Evolutionary conservation across 2,329 filamentous ascomycete species (phyloP).

Genomic region (Scedosporium minutisporum): DNA sequence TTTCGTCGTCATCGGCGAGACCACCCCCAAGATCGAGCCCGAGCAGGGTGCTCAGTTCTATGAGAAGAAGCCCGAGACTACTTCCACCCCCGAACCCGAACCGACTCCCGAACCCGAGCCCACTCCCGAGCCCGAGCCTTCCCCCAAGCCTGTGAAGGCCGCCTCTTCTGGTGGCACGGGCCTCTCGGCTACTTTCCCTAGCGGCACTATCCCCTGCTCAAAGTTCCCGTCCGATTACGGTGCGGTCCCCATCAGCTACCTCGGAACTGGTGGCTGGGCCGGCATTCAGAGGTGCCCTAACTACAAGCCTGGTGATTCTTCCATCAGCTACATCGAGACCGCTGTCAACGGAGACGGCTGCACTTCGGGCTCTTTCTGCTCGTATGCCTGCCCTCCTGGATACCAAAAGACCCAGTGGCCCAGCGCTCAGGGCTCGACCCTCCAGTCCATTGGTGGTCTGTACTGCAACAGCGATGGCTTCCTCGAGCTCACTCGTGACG

Average conservation of each 20-base stretch:
- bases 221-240: conserved; percentile 75
- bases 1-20: conserved; percentile 56
- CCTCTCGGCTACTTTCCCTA: conserved; percentile 61
- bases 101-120: conserved; percentile 14
- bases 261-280: conserved; percentile 64
- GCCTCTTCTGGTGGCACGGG: conserved; percentile 33
- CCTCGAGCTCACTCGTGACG: conserved; percentile 65
- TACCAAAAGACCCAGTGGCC: conserved; percentile 95
- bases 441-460: conserved; percentile 81
- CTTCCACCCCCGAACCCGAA: conserved; percentile 20
- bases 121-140: conserved; percentile 16
- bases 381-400: conserved; percentile 83
- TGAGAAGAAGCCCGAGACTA: conserved; percentile 31
- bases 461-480: conserved; percentile 65
- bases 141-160: conserved; percentile 13
- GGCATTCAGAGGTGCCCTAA: conserved; percentile 60
- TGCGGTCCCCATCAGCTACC: conserved; percentile 59
- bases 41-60: conserved; percentile 38
- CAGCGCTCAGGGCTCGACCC: conserved; percentile 60
- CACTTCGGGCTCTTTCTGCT: conserved; percentile 62
- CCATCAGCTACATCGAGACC: conserved; percentile 58
- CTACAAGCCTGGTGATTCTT: conserved; percentile 35
- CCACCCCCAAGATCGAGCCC: conserved; percentile 37
- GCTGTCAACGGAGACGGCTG: conserved; percentile 53
- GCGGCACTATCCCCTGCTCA: conserved; percentile 60